Evolutionary conservation across 768 basidiomycete genomes (phyloP), one percentile per base, ranked within the genome.

Genomic region (Candolleomyces aberdarensis): DNA sequence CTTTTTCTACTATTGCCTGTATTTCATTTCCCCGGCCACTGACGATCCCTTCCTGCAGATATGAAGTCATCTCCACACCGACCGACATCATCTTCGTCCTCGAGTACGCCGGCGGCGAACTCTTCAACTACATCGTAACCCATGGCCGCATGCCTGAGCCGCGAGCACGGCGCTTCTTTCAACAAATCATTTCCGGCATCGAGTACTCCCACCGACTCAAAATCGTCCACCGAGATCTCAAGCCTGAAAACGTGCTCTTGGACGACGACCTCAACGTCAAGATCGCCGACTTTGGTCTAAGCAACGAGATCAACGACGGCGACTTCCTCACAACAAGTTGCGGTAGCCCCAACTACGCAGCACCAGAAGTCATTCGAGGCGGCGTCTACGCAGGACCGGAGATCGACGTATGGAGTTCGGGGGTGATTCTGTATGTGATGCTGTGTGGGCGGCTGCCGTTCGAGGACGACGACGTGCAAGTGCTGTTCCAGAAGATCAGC

Each of bases 381-480:
- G 92, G 92, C 31, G 82, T 96, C 8, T 99, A 99, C 70, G 94
- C 94, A 0, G 97, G 97, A 0, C 96, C 96, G 0, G 97, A 98
- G 75, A 97, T 98, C 68, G 97, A 99, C 65, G 94, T 98, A 11
- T 99, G 97, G 97, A 94, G 92, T 66, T 92, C 92, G 58, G 97
- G 97, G 0, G 96, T 99, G n/a, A 98, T 99, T 65, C 83, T 99
- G 56, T 98, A 96, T 75, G 97, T 98, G 60, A 95, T 99, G 89
- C 83, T 99, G 5, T 96, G 92, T 69, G 97, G 96, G 5, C 80
- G 91, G 51, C 82, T 99, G 32, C 97, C 97, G 1, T 99, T 99
- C 71, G 97, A 98, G 76, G 96, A 98, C 74, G 94, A 97, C 49
- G 92, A 97, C 70, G 94, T 98, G 46, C 92, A 94, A 53, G 81